Conservation (phyloP, 257 asterid genomes). For the Mitragyna speciosa region DNA sequence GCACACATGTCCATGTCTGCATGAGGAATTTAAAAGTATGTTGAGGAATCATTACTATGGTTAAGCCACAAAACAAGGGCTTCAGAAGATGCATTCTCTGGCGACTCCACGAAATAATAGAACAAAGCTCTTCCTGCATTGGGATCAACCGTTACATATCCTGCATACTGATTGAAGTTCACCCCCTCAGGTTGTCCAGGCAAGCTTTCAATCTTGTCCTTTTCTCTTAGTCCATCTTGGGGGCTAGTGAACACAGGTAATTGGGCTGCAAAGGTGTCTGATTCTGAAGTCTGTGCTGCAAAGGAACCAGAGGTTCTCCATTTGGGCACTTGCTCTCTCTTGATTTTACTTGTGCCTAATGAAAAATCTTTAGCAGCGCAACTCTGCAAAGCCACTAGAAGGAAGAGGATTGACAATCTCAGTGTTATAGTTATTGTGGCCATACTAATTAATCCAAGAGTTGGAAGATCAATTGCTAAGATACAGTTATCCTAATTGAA, state of each 20-base stretch:
- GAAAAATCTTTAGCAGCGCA: not conserved
- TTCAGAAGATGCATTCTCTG: slow-evolving; percentile 29
- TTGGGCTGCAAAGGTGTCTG: too few species aligned
- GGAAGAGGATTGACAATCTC: not conserved
- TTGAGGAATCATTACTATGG: slow-evolving; percentile 38
- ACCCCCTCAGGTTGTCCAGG: slow-evolving; percentile 56
- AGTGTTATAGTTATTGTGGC: too few species aligned
- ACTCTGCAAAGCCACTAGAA: not conserved
- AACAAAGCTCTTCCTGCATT: slow-evolving; percentile 45
- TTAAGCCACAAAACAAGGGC: slow-evolving; percentile 57
- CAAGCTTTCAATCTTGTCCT: slow-evolving; percentile 35
- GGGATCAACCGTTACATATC: slow-evolving; percentile 47
- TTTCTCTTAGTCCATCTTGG: slow-evolving; percentile 39
- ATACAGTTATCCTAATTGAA: too few species aligned
- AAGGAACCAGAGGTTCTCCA: not conserved
- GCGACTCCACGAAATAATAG: slow-evolving; percentile 53
- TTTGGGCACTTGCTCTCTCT: not conserved
- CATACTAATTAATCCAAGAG: too few species aligned
- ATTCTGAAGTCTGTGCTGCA: not conserved
- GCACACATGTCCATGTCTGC: too few species aligned
- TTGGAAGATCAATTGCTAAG: not conserved
- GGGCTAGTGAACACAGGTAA: slow-evolving; percentile 16
- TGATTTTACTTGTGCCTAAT: not conserved
- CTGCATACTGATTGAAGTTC: slow-evolving; percentile 50
- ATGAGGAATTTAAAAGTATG: too few species aligned